Evolutionary conservation across 176 grass and related monocot genomes (phyloP).

Genomic region (Tuctoria greenei): DNA sequence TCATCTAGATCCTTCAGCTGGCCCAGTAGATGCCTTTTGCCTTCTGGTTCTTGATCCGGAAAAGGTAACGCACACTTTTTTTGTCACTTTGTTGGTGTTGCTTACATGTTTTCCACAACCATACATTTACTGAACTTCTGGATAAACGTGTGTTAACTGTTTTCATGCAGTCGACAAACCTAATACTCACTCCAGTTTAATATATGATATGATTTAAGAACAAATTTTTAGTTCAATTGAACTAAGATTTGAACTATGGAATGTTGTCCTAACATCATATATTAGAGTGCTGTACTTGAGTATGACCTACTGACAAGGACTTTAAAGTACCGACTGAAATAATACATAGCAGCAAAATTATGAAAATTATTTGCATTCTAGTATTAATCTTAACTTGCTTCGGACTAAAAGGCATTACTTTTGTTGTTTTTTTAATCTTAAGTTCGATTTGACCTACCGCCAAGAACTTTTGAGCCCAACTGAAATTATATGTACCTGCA

Average conservation of each 20-base stretch:
- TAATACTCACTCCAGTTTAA: not conserved
- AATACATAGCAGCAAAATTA: not conserved
- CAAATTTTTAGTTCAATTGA: not conserved
- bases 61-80: conserved; percentile 38
- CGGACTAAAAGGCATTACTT: not conserved
- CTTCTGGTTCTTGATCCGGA: conserved; percentile 85
- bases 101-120: not conserved
- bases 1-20: conserved; percentile 58
- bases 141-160: not conserved
- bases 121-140: not conserved
- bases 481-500: too few species aligned
- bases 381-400: not conserved
- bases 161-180: not conserved
- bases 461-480: not conserved
- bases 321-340: not conserved
- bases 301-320: not conserved
- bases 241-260: too few species aligned
- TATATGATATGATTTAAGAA: not conserved
- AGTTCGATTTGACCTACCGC: not conserved
- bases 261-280: too few species aligned
- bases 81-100: not conserved
- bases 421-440: not conserved
- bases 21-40: conserved; percentile 71
- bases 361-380: not conserved
- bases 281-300: not conserved